phyloP scores from a whole-genome alignment of 345 rosid genomes.

The Angophora floribunda region DNA sequence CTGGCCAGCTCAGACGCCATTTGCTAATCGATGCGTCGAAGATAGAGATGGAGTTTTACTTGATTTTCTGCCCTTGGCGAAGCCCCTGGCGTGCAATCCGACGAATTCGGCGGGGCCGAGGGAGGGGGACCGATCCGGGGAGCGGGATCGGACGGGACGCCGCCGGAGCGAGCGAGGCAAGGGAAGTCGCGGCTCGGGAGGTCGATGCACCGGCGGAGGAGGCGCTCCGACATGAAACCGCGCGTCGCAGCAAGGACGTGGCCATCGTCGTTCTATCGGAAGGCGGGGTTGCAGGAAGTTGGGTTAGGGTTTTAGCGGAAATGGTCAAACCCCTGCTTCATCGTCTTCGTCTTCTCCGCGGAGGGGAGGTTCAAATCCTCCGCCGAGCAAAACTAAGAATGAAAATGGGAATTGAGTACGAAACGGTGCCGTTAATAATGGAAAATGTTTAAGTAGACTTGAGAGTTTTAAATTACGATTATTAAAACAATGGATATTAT shows the following conservation, averaged over 20 bases:
- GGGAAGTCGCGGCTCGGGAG: neutral
- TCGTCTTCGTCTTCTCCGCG: neutral
- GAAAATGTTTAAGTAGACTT: neutral
- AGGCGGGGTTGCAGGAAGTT: neutral
- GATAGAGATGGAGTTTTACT: constrained; percentile 15
- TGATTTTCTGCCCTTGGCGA: constrained; percentile 70
- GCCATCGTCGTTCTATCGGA: neutral
- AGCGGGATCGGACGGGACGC: constrained; percentile 11
- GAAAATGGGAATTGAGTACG: neutral
- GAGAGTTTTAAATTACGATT: neutral
- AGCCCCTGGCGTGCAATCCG: constrained; percentile 45
- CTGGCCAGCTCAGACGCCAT: neutral
- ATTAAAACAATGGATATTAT: neutral
- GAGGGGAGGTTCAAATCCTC: neutral
- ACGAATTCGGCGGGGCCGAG: constrained; percentile 13
- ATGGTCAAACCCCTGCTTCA: neutral
- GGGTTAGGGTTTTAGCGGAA: neutral
- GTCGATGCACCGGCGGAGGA: constrained; percentile 22
- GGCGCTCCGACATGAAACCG: constrained; percentile 13
- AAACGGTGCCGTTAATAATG: neutral
- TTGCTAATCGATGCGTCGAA: neutral
- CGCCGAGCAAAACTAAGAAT: neutral
- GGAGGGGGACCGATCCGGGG: constrained; percentile 1
- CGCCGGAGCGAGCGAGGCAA: constrained; percentile 16
- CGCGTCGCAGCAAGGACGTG: constrained; percentile 64